Evolutionary conservation across 2,329 filamentous ascomycete species (phyloP).

Genomic region (Monosporascus sp.): DNA sequence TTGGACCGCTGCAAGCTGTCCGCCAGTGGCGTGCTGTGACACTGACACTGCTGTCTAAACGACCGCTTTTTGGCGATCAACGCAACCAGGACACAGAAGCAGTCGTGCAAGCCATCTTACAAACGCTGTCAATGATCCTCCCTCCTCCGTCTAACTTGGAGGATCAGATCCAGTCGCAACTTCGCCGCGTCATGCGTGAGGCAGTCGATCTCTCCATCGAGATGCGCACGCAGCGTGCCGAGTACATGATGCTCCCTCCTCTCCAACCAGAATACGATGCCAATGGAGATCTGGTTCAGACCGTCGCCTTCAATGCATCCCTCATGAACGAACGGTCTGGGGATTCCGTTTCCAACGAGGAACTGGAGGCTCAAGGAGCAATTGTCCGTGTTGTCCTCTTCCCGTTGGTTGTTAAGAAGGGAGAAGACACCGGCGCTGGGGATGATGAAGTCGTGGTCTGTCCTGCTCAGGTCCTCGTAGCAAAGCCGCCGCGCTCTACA

Average conservation of each 20-base stretch:
- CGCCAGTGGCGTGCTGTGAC: constrained; percentile 97
- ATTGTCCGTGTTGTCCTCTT: constrained; percentile 91
- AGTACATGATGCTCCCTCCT: constrained; percentile 98
- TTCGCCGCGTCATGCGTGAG: constrained; percentile 80
- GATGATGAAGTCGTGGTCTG: constrained; percentile 95
- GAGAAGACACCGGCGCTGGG: constrained; percentile 78
- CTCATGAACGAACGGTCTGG: constrained; percentile 92
- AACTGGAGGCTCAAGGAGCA: constrained; percentile 69
- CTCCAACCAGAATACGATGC: constrained; percentile 91
- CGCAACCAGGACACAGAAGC: constrained; percentile 88
- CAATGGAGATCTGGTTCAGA: constrained; percentile 81
- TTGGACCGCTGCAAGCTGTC: constrained; percentile 82
- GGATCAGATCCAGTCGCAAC: constrained; percentile 72
- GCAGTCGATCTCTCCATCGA: constrained; percentile 89
- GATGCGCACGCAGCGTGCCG: constrained; percentile 94
- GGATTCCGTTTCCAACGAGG: constrained; percentile 64
- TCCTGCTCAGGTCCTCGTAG: constrained; percentile 87
- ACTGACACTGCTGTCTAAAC: constrained; percentile 77
- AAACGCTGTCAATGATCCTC: constrained; percentile 76
- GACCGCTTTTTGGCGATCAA: constrained; percentile 74
- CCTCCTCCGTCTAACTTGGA: constrained; percentile 81
- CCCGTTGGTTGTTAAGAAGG: constrained; percentile 93
- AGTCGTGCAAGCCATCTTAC: constrained; percentile 87
- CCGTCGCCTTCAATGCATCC: constrained; percentile 85
- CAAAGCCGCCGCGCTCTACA: constrained; percentile 37